Conservation (phyloP, 805 yeast genomes). For the Kazachstania psychrophila region DNA sequence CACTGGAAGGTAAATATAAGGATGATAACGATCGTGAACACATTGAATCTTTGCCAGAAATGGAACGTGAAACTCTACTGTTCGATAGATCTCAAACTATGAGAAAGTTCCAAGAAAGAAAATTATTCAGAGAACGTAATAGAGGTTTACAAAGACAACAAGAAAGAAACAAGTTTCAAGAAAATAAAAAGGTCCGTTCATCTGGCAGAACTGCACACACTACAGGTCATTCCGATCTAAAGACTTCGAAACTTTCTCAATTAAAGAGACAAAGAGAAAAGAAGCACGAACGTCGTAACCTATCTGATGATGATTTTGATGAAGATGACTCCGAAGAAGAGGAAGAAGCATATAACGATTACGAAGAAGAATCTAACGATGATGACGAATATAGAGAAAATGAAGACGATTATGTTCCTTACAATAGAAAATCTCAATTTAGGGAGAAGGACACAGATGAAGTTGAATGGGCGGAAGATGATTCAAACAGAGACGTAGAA, state of each 20-base stretch:
- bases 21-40: conserved; percentile 66
- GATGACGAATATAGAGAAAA: conserved; percentile 32
- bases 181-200: conserved; percentile 20
- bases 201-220: conserved; percentile 32
- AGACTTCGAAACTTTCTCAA: conserved; percentile 53
- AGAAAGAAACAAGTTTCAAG: conserved; percentile 20
- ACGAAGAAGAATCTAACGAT: conserved; percentile 31
- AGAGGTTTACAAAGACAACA: conserved; percentile 34
- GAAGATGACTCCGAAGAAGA: conserved; percentile 27
- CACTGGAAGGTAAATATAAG: conserved; percentile 83
- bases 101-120: conserved; percentile 80
- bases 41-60: conserved; percentile 70
- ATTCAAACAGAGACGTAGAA: conserved; percentile 37
- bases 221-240: conserved; percentile 33
- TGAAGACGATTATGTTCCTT: conserved; percentile 36
- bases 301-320: conserved; percentile 38
- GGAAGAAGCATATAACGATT: conserved; percentile 38
- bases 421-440: conserved; percentile 21
- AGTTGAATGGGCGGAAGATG: conserved; percentile 42
- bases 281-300: conserved; percentile 38
- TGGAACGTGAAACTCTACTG: conserved; percentile 81
- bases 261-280: conserved; percentile 69
- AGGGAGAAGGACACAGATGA: conserved; percentile 40
- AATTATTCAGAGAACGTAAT: conserved; percentile 75
- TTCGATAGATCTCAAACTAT: conserved; percentile 89